A percentile compares a stretch with the other conserved stretches of the same genome.
These are phyloP conservation scores for Pyrenochaeta sp. DNA, from an alignment of 2,329 filamentous ascomycete species.

Conservation along the genomic window DNA sequence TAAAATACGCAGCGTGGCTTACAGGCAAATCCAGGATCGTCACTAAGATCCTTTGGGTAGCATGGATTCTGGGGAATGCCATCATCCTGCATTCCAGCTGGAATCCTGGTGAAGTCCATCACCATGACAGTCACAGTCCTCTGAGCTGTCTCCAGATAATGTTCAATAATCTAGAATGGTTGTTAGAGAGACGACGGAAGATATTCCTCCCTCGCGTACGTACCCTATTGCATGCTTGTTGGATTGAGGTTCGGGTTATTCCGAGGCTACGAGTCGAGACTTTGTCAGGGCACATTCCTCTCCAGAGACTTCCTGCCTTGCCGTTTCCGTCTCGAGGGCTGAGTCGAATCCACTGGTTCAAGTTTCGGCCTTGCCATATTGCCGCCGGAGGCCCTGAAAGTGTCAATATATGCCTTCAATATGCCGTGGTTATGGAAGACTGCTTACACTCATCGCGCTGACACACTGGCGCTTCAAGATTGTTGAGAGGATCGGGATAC, in stretches of 20 bases:
- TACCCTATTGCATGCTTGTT: too few relatives aligned
- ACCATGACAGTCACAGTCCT: neutral
- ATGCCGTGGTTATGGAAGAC: too few relatives aligned
- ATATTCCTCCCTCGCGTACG: too few relatives aligned
- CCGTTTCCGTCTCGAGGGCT: neutral
- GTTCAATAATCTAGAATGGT: neutral
- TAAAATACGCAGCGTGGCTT: too few relatives aligned
- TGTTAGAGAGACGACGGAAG: neutral
- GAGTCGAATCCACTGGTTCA: conserved; percentile 1
- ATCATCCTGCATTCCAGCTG: neutral
- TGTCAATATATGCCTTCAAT: too few relatives aligned
- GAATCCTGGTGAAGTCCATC: neutral
- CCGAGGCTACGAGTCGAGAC: too few relatives aligned
- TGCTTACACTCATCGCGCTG: conserved; percentile 1
- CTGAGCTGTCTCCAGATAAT: neutral
- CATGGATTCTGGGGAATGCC: neutral
- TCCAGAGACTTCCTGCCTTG: neutral
- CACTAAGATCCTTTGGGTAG: neutral
- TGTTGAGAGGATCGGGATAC: too few relatives aligned
- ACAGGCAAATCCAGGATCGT: conserved; percentile 5
- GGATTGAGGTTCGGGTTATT: too few relatives aligned
- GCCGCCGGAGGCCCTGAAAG: neutral
- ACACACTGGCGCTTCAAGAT: too few relatives aligned
- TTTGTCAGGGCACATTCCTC: neutral
- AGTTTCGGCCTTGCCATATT: conserved; percentile 3